Evolutionary conservation across 495 filamentous ascomycete genomes (phyloP), one percentile per base, ranked within the genome.

Genomic region (Trypethelium eluteriae): DNA sequence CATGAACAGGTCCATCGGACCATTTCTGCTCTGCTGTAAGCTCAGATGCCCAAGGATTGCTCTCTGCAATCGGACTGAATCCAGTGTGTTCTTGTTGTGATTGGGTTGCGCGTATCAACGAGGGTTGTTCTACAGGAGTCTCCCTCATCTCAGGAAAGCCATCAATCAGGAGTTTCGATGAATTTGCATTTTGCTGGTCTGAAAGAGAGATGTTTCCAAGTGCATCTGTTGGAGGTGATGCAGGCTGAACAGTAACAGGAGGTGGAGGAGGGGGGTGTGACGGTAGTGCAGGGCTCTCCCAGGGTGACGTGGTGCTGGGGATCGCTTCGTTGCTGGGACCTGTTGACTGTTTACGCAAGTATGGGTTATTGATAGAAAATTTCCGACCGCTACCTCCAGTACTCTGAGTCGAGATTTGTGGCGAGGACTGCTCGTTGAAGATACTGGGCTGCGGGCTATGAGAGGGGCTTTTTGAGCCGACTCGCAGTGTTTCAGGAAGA

Each of bases 81-180:
- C 14, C 50, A 57, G 18, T 62, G 59, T 6, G 25, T 41, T 34
- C n/a, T n/a, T 50, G 62, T n/a, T 63, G 66, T 9, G 65, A 10
- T n/a, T 49, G 16, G 11, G 34, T 47, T 38, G 71, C 67, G n/a
- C 70, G 62, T 47, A 73, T 68, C 14, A 70, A 49, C 10, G 70
- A 69, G 9, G 68, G 64, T 50, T 75, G 68, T 34, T 70, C 61
- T 1, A 63, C 41, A 12, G 61, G 62, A 2, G 65, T 53, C 5
- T 38, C 12, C 34, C 39, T 16, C 63, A 49, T 46, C 63, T 38
- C 63, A 46, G 63, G 63, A 38, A 53, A 49, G 6, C 32, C 16
- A 18, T 65, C 63, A 38, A 49, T 6, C 44, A n/a, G 63, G 7
- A 35, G 2, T 38, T 50, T 16, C 14, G 47, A 18, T 36, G 3